Evolutionary conservation across 148 eudicot genomes (phyloP).

Genomic region (Rheum nobile): DNA sequence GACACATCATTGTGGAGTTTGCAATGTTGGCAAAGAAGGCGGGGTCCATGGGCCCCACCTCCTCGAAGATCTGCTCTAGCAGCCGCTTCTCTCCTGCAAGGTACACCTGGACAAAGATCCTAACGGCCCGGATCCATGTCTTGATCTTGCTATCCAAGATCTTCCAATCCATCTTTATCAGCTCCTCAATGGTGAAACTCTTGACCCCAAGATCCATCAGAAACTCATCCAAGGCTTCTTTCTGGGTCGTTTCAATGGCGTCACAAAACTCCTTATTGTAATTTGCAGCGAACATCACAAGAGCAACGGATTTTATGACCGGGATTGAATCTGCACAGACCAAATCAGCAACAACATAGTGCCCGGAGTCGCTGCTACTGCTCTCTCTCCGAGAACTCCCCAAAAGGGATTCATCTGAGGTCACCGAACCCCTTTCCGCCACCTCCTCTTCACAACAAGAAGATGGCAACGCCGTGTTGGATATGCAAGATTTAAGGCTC

Average conservation of each 20-base stretch:
- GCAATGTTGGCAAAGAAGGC: conserved; percentile 60
- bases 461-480: conserved; percentile 56
- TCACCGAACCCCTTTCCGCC: conserved; percentile 35
- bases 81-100: conserved; percentile 65
- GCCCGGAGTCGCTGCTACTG: conserved; percentile 29
- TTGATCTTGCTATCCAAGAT: conserved; percentile 52
- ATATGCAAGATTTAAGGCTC: conserved; percentile 63
- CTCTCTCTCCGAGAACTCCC: conserved; percentile 25
- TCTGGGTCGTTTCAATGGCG: conserved; percentile 45
- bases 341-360: conserved; percentile 32
- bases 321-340: conserved; percentile 46
- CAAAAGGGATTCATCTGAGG: conserved; percentile 13
- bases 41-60: conserved; percentile 32
- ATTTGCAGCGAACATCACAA: conserved; percentile 50
- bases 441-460: conserved; percentile 58
- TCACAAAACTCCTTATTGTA: conserved; percentile 67
- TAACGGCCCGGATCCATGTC: conserved; percentile 71
- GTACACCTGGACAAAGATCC: conserved; percentile 61
- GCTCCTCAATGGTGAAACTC: conserved; percentile 71
- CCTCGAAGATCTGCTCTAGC: conserved; percentile 68
- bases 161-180: conserved; percentile 73
- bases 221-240: conserved; percentile 62
- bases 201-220: conserved; percentile 59
- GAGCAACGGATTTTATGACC: conserved; percentile 55
- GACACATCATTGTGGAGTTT: conserved; percentile 44